A percentile compares a stretch with the other conserved stretches of the same genome.
Evolutionary conservation across 371 early-diverging fungal species (phyloP).

Genomic region (Dichotomocladium elegans): DNA sequence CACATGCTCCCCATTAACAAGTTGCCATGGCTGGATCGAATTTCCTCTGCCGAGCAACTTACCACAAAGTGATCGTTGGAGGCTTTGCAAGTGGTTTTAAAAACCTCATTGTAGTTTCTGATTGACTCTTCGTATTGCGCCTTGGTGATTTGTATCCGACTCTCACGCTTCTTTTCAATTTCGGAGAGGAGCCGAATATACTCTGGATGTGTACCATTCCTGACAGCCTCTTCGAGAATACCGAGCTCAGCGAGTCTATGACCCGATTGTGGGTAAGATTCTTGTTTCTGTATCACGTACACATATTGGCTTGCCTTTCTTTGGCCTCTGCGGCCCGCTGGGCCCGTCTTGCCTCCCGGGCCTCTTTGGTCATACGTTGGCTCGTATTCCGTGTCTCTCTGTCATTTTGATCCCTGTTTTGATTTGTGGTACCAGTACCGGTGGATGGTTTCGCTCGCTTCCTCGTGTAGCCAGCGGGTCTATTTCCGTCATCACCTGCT

Average conservation of each 20-base stretch:
- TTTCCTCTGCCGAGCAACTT: not conserved
- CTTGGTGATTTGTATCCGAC: slow-evolving; percentile 7
- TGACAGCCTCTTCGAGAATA: slow-evolving; percentile 17
- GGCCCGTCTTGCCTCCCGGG: slow-evolving; percentile 22
- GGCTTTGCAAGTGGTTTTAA: slow-evolving; percentile 15
- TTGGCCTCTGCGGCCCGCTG: slow-evolving; percentile 17
- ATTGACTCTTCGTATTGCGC: slow-evolving; percentile 7
- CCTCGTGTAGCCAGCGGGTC: not conserved
- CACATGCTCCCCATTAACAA: not conserved
- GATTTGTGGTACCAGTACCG: not conserved
- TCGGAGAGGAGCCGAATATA: slow-evolving; percentile 15
- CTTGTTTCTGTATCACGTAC: not conserved
- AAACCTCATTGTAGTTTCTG: slow-evolving; percentile 8
- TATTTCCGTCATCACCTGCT: not conserved
- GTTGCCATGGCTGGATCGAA: no score
- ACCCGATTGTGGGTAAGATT: not conserved
- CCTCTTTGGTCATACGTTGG: slow-evolving; percentile 23
- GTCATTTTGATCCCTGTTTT: slow-evolving; percentile 8
- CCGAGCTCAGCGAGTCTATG: slow-evolving; percentile 25
- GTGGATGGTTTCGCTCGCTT: not conserved
- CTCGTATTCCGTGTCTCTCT: slow-evolving; percentile 22
- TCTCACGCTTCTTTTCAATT: slow-evolving; percentile 19
- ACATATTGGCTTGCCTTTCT: slow-evolving; percentile 12
- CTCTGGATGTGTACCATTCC: slow-evolving; percentile 17
- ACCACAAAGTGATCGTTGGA: slow-evolving; percentile 20